Evolutionary conservation across 139 green algal genomes (phyloP), one percentile per base, ranked within the genome.

Genomic region (Edaphochlamys debaryana): DNA sequence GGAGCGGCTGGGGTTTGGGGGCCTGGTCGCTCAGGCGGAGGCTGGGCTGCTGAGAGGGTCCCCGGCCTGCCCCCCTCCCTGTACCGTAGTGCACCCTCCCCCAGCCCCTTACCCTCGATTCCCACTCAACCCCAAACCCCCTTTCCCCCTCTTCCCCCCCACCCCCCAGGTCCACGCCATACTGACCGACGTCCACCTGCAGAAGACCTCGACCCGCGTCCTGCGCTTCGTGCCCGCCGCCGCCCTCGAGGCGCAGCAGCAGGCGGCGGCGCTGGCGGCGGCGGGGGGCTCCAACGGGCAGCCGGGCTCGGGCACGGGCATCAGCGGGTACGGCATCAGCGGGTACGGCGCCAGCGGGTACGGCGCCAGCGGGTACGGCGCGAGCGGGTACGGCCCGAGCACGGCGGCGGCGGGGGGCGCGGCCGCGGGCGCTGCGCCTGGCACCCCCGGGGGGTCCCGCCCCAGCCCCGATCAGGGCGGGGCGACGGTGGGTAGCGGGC

Each of bases 181-280:
- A 42, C 76, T 82, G 2, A 82, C 76, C 5, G 76, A 82, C 76
- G 76, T 82, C 29, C 76, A 82, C 45, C 76, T 82, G 30, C 76
- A 82, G 76, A 82, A 73, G 63, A 73, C 62, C 62, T 82, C 76
- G 40, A 74, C 76, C 2, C 62, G 63, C 19, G 63, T 82, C 23
- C 76, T 82, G 41, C 76, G 76, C 76, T 82, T 82, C 62, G n/a
- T 74, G 34, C 76, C 76, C 76, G 29, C 62, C 22, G 41, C 76
- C 76, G 60, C 62, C 2, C 42, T 82, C 62, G 76, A 82, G 20
- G 42, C 62, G 62, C 62, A 69, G 45, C 62, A 54, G 34, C 42
- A 34, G 17, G 76, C 76, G 20, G 72, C 54, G 15, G 72, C 25
- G 54, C 27, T 29, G 15, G 36, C 72, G 54, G 56, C 41, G 25